Evolutionary conservation across 2,329 filamentous ascomycete species (phyloP).

Genomic region (Sordariomycetes sp.): DNA sequence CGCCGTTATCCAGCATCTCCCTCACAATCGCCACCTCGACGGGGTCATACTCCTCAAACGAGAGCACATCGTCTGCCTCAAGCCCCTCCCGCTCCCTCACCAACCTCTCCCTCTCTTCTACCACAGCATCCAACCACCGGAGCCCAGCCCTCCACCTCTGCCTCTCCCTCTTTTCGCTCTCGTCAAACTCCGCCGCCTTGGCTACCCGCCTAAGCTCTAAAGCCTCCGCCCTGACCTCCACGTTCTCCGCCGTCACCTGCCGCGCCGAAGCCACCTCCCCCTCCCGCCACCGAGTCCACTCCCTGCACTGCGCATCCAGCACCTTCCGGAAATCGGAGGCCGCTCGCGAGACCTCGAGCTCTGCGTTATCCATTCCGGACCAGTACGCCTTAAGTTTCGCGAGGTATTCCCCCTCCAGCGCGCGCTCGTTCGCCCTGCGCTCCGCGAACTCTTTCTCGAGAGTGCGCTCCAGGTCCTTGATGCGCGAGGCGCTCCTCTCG

Average conservation of each 20-base stretch:
- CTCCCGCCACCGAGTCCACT: slow-evolving; percentile 26
- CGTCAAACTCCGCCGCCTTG: neutral
- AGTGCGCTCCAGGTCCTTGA: slow-evolving; percentile 18
- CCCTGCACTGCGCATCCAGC: slow-evolving; percentile 25
- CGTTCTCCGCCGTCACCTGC: slow-evolving; percentile 13
- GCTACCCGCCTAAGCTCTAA: slow-evolving; percentile 12
- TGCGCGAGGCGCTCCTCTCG: slow-evolving; percentile 11
- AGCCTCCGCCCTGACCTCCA: slow-evolving; percentile 11
- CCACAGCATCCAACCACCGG: slow-evolving; percentile 6
- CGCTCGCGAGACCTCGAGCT: slow-evolving; percentile 15
- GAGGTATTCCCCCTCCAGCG: slow-evolving; percentile 29
- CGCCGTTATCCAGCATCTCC: slow-evolving; percentile 1
- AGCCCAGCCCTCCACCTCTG: slow-evolving; percentile 5
- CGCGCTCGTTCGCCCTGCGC: slow-evolving; percentile 25
- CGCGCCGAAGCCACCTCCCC: slow-evolving; percentile 22
- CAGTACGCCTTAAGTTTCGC: slow-evolving; percentile 15
- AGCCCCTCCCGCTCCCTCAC: slow-evolving; percentile 1
- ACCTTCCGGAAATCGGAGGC: slow-evolving; percentile 20
- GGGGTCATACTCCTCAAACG: slow-evolving; percentile 1
- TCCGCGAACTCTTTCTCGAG: slow-evolving; percentile 25
- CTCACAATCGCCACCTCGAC: slow-evolving; percentile 5
- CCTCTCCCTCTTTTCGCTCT: neutral
- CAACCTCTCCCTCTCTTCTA: slow-evolving; percentile 5
- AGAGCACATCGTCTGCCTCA: slow-evolving; percentile 1
- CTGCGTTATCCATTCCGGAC: neutral